These are phyloP conservation scores for Microdochium bolleyi DNA, from an alignment of 2,329 filamentous ascomycete genomes.

Conservation along the genomic window DNA sequence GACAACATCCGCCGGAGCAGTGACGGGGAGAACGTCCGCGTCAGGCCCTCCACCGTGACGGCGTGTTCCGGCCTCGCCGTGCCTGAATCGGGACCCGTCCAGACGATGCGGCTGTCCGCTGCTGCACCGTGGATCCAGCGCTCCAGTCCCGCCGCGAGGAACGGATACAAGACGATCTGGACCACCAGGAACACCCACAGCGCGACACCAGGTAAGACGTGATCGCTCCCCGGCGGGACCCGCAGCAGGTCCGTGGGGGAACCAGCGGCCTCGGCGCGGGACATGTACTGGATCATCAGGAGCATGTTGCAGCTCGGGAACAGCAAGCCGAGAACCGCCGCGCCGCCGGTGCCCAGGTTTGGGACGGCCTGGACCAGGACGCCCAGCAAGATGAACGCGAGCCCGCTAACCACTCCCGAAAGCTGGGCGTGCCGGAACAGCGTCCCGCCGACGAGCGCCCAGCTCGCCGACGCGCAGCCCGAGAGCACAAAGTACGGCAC, in stretches of 20 bases:
- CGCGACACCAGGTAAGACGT: conserved; percentile 62
- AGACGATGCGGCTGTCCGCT: conserved; percentile 48
- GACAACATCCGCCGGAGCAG: conserved; percentile 47
- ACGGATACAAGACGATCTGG: conserved; percentile 70
- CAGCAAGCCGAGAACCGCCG: conserved; percentile 63
- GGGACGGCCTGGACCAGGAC: conserved; percentile 74
- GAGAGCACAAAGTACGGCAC: conserved; percentile 67
- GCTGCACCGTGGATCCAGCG: conserved; percentile 67
- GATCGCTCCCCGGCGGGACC: conserved; percentile 56
- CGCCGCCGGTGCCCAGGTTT: conserved; percentile 51
- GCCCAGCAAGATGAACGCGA: conserved; percentile 66
- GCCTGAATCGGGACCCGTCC: conserved; percentile 18
- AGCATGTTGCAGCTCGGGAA: conserved; percentile 87
- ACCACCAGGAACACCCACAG: conserved; percentile 72
- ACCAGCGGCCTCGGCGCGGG: conserved; percentile 63
- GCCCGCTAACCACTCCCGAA: conserved; percentile 71
- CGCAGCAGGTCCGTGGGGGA: conserved; percentile 52
- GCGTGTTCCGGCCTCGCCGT: conserved; percentile 35
- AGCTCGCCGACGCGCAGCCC: conserved; percentile 71
- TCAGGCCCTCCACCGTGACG: conserved; percentile 64
- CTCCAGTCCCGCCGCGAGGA: conserved; percentile 70
- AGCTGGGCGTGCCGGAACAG: conserved; percentile 86
- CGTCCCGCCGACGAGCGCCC: conserved; percentile 71
- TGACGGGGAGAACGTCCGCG: conserved; percentile 68
- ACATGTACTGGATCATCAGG: conserved; percentile 70